Conservation (phyloP, 805 yeast species). For the Citeromyces matritensis region DNA sequence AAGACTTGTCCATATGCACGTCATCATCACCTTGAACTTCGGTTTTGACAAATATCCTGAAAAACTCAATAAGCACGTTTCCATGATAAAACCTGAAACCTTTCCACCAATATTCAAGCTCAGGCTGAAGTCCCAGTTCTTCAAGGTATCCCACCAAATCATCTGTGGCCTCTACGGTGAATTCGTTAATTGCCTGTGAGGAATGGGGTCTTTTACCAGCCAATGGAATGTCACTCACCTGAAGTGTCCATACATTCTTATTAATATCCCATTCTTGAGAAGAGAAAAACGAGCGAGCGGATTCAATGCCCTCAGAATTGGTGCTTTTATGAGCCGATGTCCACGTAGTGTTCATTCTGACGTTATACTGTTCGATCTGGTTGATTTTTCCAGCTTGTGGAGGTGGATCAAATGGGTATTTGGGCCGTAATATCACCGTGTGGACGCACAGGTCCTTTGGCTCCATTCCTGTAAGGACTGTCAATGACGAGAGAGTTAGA, state of each 20-base stretch:
- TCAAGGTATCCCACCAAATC: slow-evolving; percentile 31
- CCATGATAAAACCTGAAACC: slow-evolving; percentile 53
- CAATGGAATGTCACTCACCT: slow-evolving; percentile 57
- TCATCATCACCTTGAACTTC: slow-evolving; percentile 4
- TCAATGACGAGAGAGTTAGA: slow-evolving; percentile 29
- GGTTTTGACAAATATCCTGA: slow-evolving; percentile 20
- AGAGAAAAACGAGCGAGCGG: no score
- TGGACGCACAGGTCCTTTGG: slow-evolving; percentile 32
- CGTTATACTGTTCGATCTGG: slow-evolving; percentile 39
- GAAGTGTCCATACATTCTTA: slow-evolving; percentile 39
- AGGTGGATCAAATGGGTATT: slow-evolving; percentile 35
- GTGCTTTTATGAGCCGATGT: slow-evolving; percentile 6
- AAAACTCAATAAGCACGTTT: slow-evolving; percentile 45
- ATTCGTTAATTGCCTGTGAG: slow-evolving; percentile 55
- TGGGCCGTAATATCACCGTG: slow-evolving; percentile 32
- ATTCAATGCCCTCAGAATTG: slow-evolving; percentile 3
- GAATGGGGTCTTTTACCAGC: slow-evolving; percentile 54
- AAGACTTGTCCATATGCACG: slow-evolving; percentile 2
- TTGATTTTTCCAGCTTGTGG: slow-evolving; percentile 38
- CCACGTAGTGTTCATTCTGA: slow-evolving; percentile 36
- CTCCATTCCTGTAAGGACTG: slow-evolving; percentile 33
- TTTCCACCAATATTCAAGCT: slow-evolving; percentile 41
- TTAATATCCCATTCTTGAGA: no score
- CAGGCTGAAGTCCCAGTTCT: slow-evolving; percentile 58
- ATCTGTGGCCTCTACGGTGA: slow-evolving; percentile 31